Base-by-base conservation (phyloP, 257 asterid genomes). In the Fraxinus pennsylvanica region DNA sequence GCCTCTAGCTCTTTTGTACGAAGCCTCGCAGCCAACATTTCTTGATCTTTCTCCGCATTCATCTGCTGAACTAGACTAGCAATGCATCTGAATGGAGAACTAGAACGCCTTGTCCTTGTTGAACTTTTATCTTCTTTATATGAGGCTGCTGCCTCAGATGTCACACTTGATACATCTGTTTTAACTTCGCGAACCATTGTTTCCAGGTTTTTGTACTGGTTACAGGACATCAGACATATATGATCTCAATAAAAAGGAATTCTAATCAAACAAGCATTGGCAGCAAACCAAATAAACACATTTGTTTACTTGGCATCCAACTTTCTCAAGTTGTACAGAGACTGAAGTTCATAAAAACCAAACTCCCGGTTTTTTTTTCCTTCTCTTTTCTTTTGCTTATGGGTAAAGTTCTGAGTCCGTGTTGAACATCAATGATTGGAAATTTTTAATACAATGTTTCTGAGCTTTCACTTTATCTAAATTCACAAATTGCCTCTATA, bases 81-180 rank as follows among this genome's bases (percentile, higher is more conserved):
- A 54, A 92, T 92, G 92, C 97, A 94, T 89, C 90, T 92, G 89
- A 94, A 94, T 50, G 98, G 98, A 63, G 98, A 94, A 81, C 95
- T 83, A 38, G 95, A 94, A 75, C 98, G 96, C 85, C 97, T 90
- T 74, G 89, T 71, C 89, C 85, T 89, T 82, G 88, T 82, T 80
- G 87, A 80, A 77, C 29, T 71, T 85, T 88, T 92, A 78, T 92
- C 98, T 52, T 77, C 81, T 79, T 82, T 89, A 43, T 87, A 92
- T 77, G 79, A 39, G 59, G 86, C 79, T 75, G 89, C 74, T 41
- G 79, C 91, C 71, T 78, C 88, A 80, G 85, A 83, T 81, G 71
- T 14, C 57, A 78, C 84, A 73, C 79, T 82, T 77, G 88, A 78
- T 69, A 86, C 76, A 78, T 90, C 92, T 72, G 90, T 82, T 81